Conservation (phyloP, 2,329 filamentous ascomycete species). For the Hypoxylon sp. region DNA sequence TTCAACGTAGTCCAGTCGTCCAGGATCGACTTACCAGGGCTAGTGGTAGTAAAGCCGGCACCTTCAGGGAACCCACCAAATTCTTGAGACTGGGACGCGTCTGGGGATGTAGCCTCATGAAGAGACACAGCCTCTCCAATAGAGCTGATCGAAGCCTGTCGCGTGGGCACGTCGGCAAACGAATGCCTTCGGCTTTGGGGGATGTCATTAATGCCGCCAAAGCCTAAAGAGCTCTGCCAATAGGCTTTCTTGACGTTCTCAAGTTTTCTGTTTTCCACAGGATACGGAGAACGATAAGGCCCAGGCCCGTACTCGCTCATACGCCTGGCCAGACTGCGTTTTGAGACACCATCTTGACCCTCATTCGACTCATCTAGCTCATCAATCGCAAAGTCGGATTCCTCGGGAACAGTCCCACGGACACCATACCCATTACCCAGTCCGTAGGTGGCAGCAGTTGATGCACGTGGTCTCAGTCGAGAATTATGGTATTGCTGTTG, state of each 20-base stretch:
- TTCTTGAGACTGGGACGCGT: conserved; percentile 62
- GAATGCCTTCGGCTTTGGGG: conserved; percentile 85
- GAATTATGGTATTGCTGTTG: conserved; percentile 69
- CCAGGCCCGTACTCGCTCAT: conserved; percentile 71
- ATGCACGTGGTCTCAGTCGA: conserved; percentile 70
- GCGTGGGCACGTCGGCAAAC: conserved; percentile 78
- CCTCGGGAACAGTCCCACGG: conserved; percentile 72
- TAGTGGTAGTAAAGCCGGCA: conserved; percentile 56
- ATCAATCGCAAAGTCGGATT: conserved; percentile 80
- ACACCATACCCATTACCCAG: conserved; percentile 71
- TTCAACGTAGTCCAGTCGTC: neutral
- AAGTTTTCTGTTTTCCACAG: conserved; percentile 72
- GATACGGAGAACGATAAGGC: conserved; percentile 63
- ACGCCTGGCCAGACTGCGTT: conserved; percentile 64
- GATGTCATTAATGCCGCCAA: conserved; percentile 72
- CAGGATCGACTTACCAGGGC: conserved; percentile 58
- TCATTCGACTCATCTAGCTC: conserved; percentile 76
- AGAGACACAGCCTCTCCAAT: conserved; percentile 66
- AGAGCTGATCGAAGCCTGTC: conserved; percentile 75
- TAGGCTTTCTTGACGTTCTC: conserved; percentile 77
- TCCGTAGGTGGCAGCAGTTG: conserved; percentile 68
- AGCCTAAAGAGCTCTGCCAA: conserved; percentile 80
- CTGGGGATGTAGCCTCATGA: conserved; percentile 63
- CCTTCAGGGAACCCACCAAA: conserved; percentile 60
- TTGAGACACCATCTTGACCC: conserved; percentile 62